Evolutionary conservation across 805 yeast genomes (phyloP).

Genomic region (Suhomyces sp.): DNA sequence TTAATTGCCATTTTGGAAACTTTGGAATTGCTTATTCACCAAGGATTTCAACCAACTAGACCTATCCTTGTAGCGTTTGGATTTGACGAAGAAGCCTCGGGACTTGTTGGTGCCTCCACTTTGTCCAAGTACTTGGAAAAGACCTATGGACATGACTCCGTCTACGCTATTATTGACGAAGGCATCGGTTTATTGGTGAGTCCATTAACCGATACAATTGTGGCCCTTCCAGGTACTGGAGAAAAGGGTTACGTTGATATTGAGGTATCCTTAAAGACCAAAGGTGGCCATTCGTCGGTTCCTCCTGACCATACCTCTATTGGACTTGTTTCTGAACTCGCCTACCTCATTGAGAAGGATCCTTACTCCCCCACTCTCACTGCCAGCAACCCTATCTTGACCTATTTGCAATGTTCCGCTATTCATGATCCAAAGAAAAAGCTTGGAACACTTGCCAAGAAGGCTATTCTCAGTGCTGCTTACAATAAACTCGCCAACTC

Average conservation of each 20-base stretch:
- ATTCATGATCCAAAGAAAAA: constrained; percentile 36
- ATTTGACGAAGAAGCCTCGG: constrained; percentile 76
- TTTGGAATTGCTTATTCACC: constrained; percentile 44
- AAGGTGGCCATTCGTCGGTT: constrained; percentile 80
- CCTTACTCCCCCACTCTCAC: constrained; percentile 51
- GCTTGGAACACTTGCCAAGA: constrained; percentile 21
- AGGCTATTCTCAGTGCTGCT: constrained; percentile 36
- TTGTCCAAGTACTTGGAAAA: constrained; percentile 48
- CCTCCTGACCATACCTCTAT: constrained; percentile 83
- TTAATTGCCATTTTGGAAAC: constrained; percentile 68
- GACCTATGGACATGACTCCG: constrained; percentile 58
- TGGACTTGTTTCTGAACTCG: constrained; percentile 66
- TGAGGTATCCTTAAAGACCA: constrained; percentile 49
- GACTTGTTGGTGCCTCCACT: constrained; percentile 58
- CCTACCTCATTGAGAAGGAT: constrained; percentile 54
- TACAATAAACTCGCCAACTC: constrained; percentile 35
- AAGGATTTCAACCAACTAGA: constrained; percentile 59
- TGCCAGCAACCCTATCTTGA: constrained; percentile 58
- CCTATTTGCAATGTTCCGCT: constrained; percentile 62
- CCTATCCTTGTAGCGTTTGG: constrained; percentile 67
- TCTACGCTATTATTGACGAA: constrained; percentile 72
- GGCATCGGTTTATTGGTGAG: constrained; percentile 41
- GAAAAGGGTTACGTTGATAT: constrained; percentile 52
- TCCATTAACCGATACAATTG: constrained; percentile 47
- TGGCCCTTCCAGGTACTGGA: constrained; percentile 50